phyloP scores from a whole-genome alignment of 345 rosid species.

The Moringa oleifera region DNA sequence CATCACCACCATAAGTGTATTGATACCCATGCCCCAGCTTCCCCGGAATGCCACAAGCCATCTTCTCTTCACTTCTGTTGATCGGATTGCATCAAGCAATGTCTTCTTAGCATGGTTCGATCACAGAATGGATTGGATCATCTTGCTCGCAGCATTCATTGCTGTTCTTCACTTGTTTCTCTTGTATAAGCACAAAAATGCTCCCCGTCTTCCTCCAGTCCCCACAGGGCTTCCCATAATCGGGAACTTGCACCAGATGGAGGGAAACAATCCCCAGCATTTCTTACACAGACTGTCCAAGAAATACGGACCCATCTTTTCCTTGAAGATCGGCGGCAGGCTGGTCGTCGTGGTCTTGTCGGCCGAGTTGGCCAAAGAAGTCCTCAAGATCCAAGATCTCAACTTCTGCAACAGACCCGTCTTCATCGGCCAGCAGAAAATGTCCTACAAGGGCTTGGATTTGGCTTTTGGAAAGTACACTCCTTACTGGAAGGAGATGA shows the following conservation, averaged over 20 bases:
- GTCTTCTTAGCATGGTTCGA: too few species aligned
- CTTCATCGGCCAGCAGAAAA: conserved; percentile 18
- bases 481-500: conserved; percentile 26
- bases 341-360: conserved; percentile 37
- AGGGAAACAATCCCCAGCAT: conserved; percentile 19
- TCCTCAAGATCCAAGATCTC: conserved; percentile 31
- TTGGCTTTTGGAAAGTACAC: conserved; percentile 23
- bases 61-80: too few species aligned
- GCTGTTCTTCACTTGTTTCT: conserved; percentile 14
- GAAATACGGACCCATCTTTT: conserved; percentile 41
- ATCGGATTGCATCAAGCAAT: too few species aligned
- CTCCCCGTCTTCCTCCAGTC: conserved; percentile 34
- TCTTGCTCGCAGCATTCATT: conserved; percentile 9
- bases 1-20: too few species aligned
- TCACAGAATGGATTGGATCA: neutral
- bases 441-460: conserved; percentile 30
- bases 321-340: conserved; percentile 27
- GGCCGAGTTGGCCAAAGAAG: conserved; percentile 29
- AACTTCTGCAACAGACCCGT: conserved; percentile 24
- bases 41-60: too few species aligned
- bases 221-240: conserved; percentile 41
- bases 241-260: conserved; percentile 49
- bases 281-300: conserved; percentile 35
- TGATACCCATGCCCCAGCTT: too few species aligned
- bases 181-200: conserved; percentile 12